Conservation (phyloP, 139 green algal genomes). For the Monoraphidium neglectum region DNA sequence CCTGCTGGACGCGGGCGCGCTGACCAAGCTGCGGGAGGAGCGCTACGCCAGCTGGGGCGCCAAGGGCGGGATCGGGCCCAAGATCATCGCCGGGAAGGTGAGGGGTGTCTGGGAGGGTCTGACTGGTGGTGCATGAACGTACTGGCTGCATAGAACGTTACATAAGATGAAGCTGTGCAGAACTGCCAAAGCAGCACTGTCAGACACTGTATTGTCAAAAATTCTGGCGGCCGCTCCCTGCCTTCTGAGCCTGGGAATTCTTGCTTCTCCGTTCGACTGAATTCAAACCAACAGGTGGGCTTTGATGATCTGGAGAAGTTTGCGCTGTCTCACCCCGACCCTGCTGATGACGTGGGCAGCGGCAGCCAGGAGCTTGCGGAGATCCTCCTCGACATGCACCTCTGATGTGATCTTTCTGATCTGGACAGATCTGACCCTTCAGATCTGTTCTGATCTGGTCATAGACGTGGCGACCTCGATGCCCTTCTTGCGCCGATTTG, state of each 20-base stretch:
- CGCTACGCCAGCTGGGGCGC: slow-evolving; percentile 24
- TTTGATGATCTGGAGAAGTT: slow-evolving; percentile 45
- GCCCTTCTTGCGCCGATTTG: background rate
- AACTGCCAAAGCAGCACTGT: too few species aligned
- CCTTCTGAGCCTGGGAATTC: too few species aligned
- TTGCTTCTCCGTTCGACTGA: too few species aligned
- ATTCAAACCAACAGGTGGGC: slow-evolving; percentile 11
- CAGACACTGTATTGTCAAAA: too few species aligned
- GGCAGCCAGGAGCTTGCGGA: slow-evolving; percentile 45
- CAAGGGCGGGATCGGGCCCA: slow-evolving; percentile 26
- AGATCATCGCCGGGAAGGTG: slow-evolving; percentile 44
- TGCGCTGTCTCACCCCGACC: slow-evolving; percentile 34
- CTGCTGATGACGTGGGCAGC: slow-evolving; percentile 21
- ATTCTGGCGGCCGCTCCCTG: too few species aligned
- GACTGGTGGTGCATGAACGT: background rate
- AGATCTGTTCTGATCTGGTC: background rate
- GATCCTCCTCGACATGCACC: slow-evolving; percentile 40
- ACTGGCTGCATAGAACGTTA: background rate
- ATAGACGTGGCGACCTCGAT: background rate
- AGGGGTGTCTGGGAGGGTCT: background rate
- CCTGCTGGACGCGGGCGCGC: slow-evolving; percentile 31
- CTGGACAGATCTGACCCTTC: background rate
- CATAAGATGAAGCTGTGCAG: background rate
- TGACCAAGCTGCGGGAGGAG: slow-evolving; percentile 5
- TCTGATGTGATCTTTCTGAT: background rate